phyloP scores from a whole-genome alignment of 23 red algal genomes.

The Gracilaria gracilis region DNA sequence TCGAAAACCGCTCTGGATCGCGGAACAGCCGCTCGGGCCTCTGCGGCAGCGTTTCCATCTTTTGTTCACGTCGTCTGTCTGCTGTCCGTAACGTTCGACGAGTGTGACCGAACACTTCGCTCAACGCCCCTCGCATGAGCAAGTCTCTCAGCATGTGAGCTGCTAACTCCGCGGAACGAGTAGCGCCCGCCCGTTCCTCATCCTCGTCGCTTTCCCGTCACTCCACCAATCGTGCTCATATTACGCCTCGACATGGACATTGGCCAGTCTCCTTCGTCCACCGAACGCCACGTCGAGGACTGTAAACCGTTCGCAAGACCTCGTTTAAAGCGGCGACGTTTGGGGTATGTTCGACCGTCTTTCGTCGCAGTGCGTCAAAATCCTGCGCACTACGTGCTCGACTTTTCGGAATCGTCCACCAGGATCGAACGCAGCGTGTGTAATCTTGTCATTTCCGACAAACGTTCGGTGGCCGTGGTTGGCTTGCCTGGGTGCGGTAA shows the following conservation, averaged over 20 bases:
- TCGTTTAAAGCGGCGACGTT: constrained; percentile 6
- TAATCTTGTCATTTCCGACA: constrained; percentile 27
- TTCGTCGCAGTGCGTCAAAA: constrained; percentile 56
- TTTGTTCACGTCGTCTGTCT: no score
- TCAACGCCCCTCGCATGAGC: no score
- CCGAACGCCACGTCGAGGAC: background rate
- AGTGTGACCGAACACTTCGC: background rate
- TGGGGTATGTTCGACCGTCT: constrained; percentile 4
- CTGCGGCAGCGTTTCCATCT: no score
- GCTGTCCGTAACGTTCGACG: background rate
- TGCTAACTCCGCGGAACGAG: background rate
- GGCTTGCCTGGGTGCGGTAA: constrained; percentile 67
- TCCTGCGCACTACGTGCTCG: constrained; percentile 51
- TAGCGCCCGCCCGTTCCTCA: background rate
- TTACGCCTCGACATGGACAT: constrained; percentile 24
- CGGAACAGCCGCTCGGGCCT: no score
- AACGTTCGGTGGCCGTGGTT: constrained; percentile 30
- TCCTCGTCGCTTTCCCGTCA: background rate
- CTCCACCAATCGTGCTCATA: background rate
- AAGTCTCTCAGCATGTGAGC: background rate
- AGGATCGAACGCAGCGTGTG: constrained; percentile 37
- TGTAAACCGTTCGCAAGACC: constrained; percentile 39
- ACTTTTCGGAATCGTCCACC: constrained; percentile 8
- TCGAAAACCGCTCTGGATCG: background rate
- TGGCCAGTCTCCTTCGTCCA: constrained; percentile 1